Evolutionary conservation across 176 grass and related monocot genomes (phyloP), one percentile per base, ranked within the genome.

Genomic region (Triticum timopheevii): DNA sequence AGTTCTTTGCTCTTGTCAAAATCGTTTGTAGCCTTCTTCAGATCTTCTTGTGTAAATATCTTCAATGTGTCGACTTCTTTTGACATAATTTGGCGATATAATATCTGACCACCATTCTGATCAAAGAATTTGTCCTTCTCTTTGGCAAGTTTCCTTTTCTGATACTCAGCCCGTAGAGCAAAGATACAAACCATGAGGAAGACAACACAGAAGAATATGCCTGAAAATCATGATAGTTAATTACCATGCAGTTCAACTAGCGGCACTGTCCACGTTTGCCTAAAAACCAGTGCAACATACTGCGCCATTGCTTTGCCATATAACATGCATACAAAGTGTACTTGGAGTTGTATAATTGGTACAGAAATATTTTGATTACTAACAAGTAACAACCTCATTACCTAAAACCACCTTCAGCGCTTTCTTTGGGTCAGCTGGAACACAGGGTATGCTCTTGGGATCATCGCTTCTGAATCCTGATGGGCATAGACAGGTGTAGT

Each of bases 31-130:
- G 66, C 66, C 83, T 76, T 85, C 61, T 77, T 52, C 8, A 85
- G 30, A 7, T 85, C 61, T 34, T 85, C 83, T 12, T 50, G 3
- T 1, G 61, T 77, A 28, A 85, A 85, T 77, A 85, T n/a, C 33
- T 3, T 52, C 61, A 85, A 61, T 52, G 83, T 85, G 5, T 85
- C 72, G 22, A 85, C 61, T 85, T 77, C 12, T 54, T 15, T 65
- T 24, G 83, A 77, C 3, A 77, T 73, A 22, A 85, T 85, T 77
- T 85, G 38, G 8, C 76, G 61, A 11, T 25, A 85, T 17, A 85
- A 52, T 52, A 85, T 67, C 40, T 22, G 59, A 52, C 83, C 72
- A 50, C 83, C 83, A 65, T 84, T 84, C 61, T 84, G 72, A 49
- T 50, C 70, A 47, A 70, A 50, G 84, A 86, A 61, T 24, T 40